Base-by-base conservation (phyloP, 2,329 filamentous ascomycete species). In the Sporothrix luriei region DNA sequence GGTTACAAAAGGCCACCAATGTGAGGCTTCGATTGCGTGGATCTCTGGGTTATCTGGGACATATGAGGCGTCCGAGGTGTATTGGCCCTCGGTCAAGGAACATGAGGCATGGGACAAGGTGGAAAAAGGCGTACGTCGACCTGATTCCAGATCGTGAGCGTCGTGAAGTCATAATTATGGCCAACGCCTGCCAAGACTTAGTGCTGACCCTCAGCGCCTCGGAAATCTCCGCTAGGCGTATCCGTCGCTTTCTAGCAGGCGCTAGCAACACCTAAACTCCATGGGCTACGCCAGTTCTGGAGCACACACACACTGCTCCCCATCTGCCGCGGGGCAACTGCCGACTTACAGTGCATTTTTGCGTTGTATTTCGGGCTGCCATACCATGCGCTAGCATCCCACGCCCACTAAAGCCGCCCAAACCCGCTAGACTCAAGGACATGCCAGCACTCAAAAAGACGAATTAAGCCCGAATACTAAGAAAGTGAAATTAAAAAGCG, bases 1-100 rank as follows among this genome's bases (percentile, higher is more conserved):
- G 59, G 21, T 29, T 64, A n/a, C 29, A 64, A 61, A 64, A 64
- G 59, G 59, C 59, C 59, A 64, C 59, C 59, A 64, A 64, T 64
- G 40, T 26, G n/a, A 61, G n/a, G 55, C 55, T 24, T 24, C 33
- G 11, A 24, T 38, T 11, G 38, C 33, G n/a, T 43, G 33, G 55
- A 43, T 13, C 13, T 43, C 40, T 43, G 40, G 13, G 40, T 3
- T 61, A 29, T 61, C 38, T 43, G n/a, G 33, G n/a, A n/a, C 26
- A 21, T 40, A 11, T 59, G 33, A 33, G 21, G 29, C 40, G 2
- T 46, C 7, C 40, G 14, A 2, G 29, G 2, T 10, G 14, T 38
- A 3, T n/a, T 38, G 19, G 24, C 5, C 26, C 6, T 16, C 26
- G 14, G 29, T 26, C 26, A 3, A 16, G 51, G 24, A 14, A 54